Evolutionary conservation across 305 asterid species (phyloP), one percentile per base, ranked within the genome.

Genomic region (Fraxinus greggii): DNA sequence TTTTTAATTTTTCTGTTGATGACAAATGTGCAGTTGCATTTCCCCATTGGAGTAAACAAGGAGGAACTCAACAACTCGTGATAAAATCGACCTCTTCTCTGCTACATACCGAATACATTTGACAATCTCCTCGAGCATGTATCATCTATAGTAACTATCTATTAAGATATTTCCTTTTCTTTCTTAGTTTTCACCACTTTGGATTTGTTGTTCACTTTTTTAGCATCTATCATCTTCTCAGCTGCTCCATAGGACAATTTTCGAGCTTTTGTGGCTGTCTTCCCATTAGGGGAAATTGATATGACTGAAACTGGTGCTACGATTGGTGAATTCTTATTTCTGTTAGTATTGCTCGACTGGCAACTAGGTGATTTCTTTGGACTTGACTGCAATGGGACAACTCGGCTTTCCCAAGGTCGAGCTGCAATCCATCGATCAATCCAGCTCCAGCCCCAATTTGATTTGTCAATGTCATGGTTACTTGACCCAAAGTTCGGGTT

Each of bases 361-460:
- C 19, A 79, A 23, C 72, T 76, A 3, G 72, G 83, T 40, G 86
- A 29, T 83, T 90, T 93, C 78, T 89, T 89, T 73, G 96, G 96
- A 86, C 92, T 92, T 54, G 86, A 83, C 0, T 78, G 74, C 56
- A 78, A 75, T 70, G 90, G 86, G 35, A 67, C 74, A 29, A 86
- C 86, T 75, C 97, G 94, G 83, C 93, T 89, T 89, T 95, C 99
- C 99, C 99, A 95, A 31, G 99, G 99, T 40, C 92, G 92, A 83
- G 96, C 97, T 75, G 99, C 93, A 77, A 95, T 87, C 99, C 99
- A 95, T 17, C 94, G 91, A 79, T 94, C 99, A 85, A 82, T 94
- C 99, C 98, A 95, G 86, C 99, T 95, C 99, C 99, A 94, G 6
- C 95, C 98, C 99, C 99, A 95, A 79, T 89, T 90, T 9, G 90